Evolutionary conservation across 805 yeast genomes (phyloP), one percentile per base, ranked within the genome.

Genomic region (Kluyveromyces nonfermentans): DNA sequence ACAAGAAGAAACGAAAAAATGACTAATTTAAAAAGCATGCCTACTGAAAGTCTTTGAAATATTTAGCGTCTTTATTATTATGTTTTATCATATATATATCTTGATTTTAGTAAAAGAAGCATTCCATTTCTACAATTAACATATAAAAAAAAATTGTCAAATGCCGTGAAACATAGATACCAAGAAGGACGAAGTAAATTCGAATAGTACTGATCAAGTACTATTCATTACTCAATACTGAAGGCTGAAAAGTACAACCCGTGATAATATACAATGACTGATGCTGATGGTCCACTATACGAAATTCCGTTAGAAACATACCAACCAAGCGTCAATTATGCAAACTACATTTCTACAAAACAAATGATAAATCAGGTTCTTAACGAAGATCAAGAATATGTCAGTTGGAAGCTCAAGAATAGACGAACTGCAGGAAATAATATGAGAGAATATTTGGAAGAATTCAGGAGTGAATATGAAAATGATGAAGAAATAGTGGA

Each of bases 381-480:
- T 9, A 59, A 56, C 40, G 66, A 62, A 44, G 66, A 60, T 40
- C 62, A 60, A 37, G 66, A 62, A 30, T 60, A 62, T 41, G 60
- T 59, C 3, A 44, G 54, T 1, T 60, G 65, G 64, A 60, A 60
- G 41, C 40, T 56, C 18, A 55, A 57, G 37, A 56, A 51, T 36
- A 42, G 55, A 41, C 49, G 65, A 41, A 61, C 62, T 2, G 64
- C 63, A 31, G 64, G 65, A 4, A 25, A 14, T 25, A 54, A 61
- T 1, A 59, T 59, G 62, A 53, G 32, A 21, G 37, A 34, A 17
- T 25, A 41, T 32, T 14, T 41, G 32, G 43, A 34, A 8, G 43
- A 41, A 12, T 41, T 21, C 33, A 35, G 34, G 22, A 40, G 32
- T 40, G 36, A 40, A 6, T 6, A 18, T 10, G 42, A 40, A 12